Evolutionary conservation across 352 stramenopile genomes (phyloP).

Genomic region (Pythium sukuiense): DNA sequence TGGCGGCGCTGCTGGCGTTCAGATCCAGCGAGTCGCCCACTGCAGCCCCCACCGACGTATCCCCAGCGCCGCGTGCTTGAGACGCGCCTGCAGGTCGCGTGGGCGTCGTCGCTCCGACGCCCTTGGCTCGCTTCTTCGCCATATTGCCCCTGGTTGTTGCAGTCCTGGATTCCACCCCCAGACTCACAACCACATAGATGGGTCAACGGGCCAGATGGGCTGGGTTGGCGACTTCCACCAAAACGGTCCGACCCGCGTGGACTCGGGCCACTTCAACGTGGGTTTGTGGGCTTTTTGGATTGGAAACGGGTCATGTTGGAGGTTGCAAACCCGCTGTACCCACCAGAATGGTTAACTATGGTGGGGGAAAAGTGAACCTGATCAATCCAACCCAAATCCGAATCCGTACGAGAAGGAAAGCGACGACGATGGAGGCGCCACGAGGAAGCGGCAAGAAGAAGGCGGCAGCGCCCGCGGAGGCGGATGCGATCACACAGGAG

Average conservation of each 20-base stretch:
- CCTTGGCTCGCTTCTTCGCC: slow-evolving; percentile 45
- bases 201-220: slow-evolving; percentile 18
- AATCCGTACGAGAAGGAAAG: slow-evolving; percentile 8
- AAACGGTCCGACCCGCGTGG: not conserved
- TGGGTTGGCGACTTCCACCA: not conserved
- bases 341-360: slow-evolving; percentile 1
- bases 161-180: not conserved
- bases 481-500: slow-evolving; percentile 37
- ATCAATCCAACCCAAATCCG: not conserved
- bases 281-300: slow-evolving; percentile 18
- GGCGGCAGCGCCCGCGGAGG: slow-evolving; percentile 17
- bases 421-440: slow-evolving; percentile 19
- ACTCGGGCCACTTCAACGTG: slow-evolving; percentile 27
- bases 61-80: not conserved
- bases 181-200: not conserved
- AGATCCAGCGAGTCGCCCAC: not conserved
- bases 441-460: slow-evolving; percentile 20
- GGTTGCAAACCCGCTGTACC: slow-evolving; percentile 6
- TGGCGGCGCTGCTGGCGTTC: not conserved
- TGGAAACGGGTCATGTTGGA: not conserved
- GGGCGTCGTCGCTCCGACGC: slow-evolving; percentile 8
- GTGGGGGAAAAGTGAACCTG: slow-evolving; percentile 14
- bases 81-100: not conserved
- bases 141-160: slow-evolving; percentile 20
- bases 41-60: not conserved